A percentile compares a stretch with the other conserved stretches of the same genome.
phyloP scores from a whole-genome alignment of 768 basidiomycete genomes.

The Collybiopsis luxurians region DNA sequence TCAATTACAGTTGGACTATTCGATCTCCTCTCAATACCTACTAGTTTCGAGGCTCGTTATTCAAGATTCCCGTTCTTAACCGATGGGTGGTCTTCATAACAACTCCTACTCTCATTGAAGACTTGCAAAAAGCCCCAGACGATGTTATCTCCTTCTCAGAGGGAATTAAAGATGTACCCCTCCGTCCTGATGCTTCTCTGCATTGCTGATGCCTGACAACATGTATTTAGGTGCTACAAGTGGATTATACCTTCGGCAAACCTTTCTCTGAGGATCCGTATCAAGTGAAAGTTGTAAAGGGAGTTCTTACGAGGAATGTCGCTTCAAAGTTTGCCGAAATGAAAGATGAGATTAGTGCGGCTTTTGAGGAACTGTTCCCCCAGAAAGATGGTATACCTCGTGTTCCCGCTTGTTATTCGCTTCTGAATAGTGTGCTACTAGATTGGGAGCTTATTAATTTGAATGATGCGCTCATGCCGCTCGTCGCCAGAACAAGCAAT shows the following conservation, averaged over 20 bases:
- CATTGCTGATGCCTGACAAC: too few species aligned
- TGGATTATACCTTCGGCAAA: slow-evolving; percentile 31
- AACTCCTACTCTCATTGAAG: slow-evolving; percentile 24
- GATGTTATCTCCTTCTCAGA: slow-evolving; percentile 26
- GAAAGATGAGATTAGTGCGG: slow-evolving; percentile 42
- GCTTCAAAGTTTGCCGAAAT: slow-evolving; percentile 32
- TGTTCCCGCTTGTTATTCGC: background rate
- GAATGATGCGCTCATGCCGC: slow-evolving; percentile 21
- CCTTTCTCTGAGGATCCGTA: slow-evolving; percentile 29
- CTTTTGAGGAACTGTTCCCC: slow-evolving; percentile 39
- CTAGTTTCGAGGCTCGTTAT: slow-evolving; percentile 22
- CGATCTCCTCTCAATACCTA: background rate
- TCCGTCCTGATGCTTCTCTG: background rate
- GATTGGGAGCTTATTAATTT: slow-evolving; percentile 38
- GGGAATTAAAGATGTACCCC: slow-evolving; percentile 24
- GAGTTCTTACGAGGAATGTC: slow-evolving; percentile 33
- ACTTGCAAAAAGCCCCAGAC: slow-evolving; percentile 29
- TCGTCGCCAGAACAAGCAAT: slow-evolving; percentile 41
- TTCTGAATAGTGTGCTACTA: slow-evolving; percentile 14
- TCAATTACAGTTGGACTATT: background rate
- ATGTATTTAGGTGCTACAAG: slow-evolving; percentile 30
- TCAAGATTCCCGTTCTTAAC: slow-evolving; percentile 21
- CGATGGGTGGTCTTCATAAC: slow-evolving; percentile 31
- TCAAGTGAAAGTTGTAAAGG: slow-evolving; percentile 33
- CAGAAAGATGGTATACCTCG: slow-evolving; percentile 18